phyloP scores from a whole-genome alignment of 2,329 filamentous ascomycete species.

The Fusarium buxicola region DNA sequence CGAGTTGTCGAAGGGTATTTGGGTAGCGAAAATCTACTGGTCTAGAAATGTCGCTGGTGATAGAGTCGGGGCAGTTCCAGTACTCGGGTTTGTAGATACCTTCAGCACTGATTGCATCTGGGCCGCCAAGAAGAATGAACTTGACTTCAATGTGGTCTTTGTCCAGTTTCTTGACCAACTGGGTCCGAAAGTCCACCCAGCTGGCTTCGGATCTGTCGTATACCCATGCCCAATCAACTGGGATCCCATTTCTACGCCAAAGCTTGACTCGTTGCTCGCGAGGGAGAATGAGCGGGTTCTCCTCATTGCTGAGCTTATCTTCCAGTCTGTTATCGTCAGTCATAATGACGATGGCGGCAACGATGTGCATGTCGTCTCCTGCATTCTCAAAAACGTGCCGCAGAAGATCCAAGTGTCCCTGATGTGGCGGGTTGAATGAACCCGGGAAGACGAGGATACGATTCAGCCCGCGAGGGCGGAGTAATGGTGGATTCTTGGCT shows the following conservation, averaged over 20 bases:
- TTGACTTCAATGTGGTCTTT: conserved; percentile 30
- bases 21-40: conserved; percentile 44
- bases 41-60: conserved; percentile 44
- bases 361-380: conserved; percentile 45
- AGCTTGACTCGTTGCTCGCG: conserved; percentile 41
- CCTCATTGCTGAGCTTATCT: conserved; percentile 35
- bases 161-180: conserved; percentile 13
- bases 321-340: conserved; percentile 41
- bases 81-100: conserved; percentile 22
- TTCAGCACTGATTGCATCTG: conserved; percentile 36
- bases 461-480: conserved; percentile 36
- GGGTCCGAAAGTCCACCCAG: conserved; percentile 30
- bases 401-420: conserved; percentile 50
- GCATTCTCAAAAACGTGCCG: conserved; percentile 44
- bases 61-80: conserved; percentile 41
- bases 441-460: conserved; percentile 52
- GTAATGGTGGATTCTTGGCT: conserved; percentile 5
- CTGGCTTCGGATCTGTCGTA: conserved; percentile 31
- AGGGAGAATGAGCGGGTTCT: conserved; percentile 27
- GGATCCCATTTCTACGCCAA: conserved; percentile 37
- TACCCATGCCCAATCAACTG: conserved; percentile 44
- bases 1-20: conserved; percentile 39
- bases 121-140: conserved; percentile 43
- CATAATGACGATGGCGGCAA: conserved; percentile 49
- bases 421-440: conserved; percentile 54